Base-by-base conservation (phyloP, 495 filamentous ascomycete genomes). In the Symbiotaphrina buchneri region DNA sequence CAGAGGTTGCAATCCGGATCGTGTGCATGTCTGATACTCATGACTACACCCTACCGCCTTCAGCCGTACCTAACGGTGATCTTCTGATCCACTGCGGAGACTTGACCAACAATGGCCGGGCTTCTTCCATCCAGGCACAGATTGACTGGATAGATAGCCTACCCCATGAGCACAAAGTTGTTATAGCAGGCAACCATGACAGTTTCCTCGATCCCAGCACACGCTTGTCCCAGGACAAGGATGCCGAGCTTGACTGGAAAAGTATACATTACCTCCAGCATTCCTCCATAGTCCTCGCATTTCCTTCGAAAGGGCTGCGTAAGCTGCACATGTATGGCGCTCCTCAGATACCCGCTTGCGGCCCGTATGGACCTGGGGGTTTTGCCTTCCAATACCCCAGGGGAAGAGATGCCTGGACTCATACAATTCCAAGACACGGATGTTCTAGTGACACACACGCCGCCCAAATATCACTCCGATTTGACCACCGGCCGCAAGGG, bases 21-120 rank as follows among this genome's bases (percentile, higher is more conserved):
- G 74, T 94, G 30, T 91, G 77, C 45, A 71, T 95, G 22, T 87
- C 81, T 1, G 85, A 95, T 48, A 93, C 85, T 5, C 85, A 95
- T 46, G 65, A 60, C 10, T 51, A 63, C 16, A 58, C 67, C 17
- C 39, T 43, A 1, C 45, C 64, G 16, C n/a, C n/a, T n/a, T n/a
- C n/a, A n/a, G 57, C 61, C 16, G 50, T 92, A 0, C 80, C 82
- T 0, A 49, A 65, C 15, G 85, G 82, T 14, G 87, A 94, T 40
- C 53, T 94, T 17, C 57, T 95, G 5, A 77, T 95, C 28, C 85
- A 93, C 43, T 78, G 80, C 6, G 85, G 85, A 6, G 85, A 95
- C 47, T 51, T 94, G 36, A 66, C 68, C 29, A 74, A 78, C 33
- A 59, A 58, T 21, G 87, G 85, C 30, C 74, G 64, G 11, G 55